Evolutionary conservation across 352 stramenopile species (phyloP).

Genomic region (Pilasporangium apinafurcum): DNA sequence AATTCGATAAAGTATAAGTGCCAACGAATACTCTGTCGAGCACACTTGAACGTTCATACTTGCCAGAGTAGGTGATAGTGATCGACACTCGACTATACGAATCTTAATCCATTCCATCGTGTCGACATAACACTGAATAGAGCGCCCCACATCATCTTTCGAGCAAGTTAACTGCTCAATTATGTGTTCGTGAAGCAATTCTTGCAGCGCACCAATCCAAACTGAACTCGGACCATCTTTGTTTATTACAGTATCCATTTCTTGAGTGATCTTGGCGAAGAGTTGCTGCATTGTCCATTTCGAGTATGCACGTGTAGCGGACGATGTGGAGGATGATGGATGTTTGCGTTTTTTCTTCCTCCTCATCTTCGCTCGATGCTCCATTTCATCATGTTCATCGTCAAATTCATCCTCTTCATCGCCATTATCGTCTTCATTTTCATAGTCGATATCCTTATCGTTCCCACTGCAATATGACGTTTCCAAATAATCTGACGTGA

Average conservation of each 20-base stretch:
- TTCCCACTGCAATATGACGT: background rate
- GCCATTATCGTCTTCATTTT: slow-evolving; percentile 3
- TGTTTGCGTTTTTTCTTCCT: slow-evolving; percentile 2
- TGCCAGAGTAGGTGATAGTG: background rate
- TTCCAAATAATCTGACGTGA: too few relatives aligned
- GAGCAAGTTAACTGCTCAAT: slow-evolving; percentile 7
- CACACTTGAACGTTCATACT: slow-evolving; percentile 11
- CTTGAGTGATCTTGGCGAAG: slow-evolving; percentile 21
- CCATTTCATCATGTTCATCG: background rate
- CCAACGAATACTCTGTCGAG: slow-evolving; percentile 40
- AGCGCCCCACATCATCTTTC: slow-evolving; percentile 8
- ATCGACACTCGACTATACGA: slow-evolving; percentile 22
- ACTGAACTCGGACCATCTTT: slow-evolving; percentile 13
- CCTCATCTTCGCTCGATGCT: background rate
- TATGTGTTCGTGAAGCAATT: slow-evolving; percentile 21
- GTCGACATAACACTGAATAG: slow-evolving; percentile 28
- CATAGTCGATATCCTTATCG: slow-evolving; percentile 1
- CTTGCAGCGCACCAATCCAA: slow-evolving; percentile 16
- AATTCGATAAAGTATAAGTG: slow-evolving; percentile 38
- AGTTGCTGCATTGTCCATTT: slow-evolving; percentile 47
- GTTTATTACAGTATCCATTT: slow-evolving; percentile 15
- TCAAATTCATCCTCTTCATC: background rate
- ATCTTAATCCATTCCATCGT: slow-evolving; percentile 37
- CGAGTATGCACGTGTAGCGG: slow-evolving; percentile 10
- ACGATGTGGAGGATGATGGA: background rate